Evolutionary conservation across 441 rosid species (phyloP).

Genomic region (Arabidopsis lyrata): DNA sequence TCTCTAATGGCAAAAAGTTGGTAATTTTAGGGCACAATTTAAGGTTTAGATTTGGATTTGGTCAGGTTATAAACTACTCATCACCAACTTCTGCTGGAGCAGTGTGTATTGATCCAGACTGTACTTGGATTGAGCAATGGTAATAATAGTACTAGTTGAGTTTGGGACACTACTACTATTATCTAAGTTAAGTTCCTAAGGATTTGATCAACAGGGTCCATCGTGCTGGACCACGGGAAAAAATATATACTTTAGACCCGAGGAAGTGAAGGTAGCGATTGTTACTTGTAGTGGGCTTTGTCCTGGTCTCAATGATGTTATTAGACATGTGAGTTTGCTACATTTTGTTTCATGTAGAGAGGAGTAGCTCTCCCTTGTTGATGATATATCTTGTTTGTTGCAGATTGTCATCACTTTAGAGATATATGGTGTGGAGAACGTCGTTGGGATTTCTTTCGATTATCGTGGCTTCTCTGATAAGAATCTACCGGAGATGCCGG

Average conservation of each 20-base stretch:
- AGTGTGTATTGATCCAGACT: conserved; percentile 75
- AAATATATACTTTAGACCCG: conserved; percentile 81
- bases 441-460: conserved; percentile 87
- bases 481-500: conserved; percentile 71
- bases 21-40: too few species aligned
- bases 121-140: conserved; percentile 95
- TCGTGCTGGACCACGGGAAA: conserved; percentile 94
- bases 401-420: conserved; percentile 90
- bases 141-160: conserved; percentile 32
- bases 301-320: conserved; percentile 97
- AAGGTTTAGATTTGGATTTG: conserved; percentile 15
- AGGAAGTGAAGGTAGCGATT: conserved; percentile 87
- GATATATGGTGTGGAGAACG: conserved; percentile 82
- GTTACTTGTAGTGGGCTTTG: conserved; percentile 84
- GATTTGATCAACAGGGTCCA: conserved; percentile 66
- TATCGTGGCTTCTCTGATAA: conserved; percentile 78
- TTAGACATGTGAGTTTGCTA: conserved; percentile 70
- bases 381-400: conserved; percentile 15
- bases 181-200: not conserved
- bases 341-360: conserved; percentile 11
- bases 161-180: not conserved
- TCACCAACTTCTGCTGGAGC: conserved; percentile 88
- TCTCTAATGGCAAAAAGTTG: not conserved
- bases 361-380: too few species aligned
- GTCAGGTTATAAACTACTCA: conserved; percentile 68